Evolutionary conservation across 441 rosid genomes (phyloP), one percentile per base, ranked within the genome.

Genomic region (Erodium trifolium): DNA sequence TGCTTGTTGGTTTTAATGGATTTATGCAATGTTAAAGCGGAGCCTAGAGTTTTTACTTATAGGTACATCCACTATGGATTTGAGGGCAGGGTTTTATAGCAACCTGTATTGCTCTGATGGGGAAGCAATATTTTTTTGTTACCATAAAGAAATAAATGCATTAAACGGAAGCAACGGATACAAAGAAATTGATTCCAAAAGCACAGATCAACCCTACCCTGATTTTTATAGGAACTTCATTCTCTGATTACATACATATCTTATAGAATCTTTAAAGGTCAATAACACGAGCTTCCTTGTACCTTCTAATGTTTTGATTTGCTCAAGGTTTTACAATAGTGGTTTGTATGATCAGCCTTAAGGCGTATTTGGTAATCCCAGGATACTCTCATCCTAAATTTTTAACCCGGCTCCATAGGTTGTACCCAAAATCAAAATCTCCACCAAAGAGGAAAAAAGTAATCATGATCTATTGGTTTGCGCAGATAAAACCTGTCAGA

Each of bases 401-500:
- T 55, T 34, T 0, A 55, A 55, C 14, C 23, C 62, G 17, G 9
- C 23, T 14, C 18, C 18, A 59, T 5, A 59, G 31, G 18, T 59
- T 59, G 63, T 59, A 18, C 18, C 31, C 63, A 59, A 59, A 59
- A 59, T 59, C 31, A 18, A 19, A 7, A 6, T 27, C 17, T 59
- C 11, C 10, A 16, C 19, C 10, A 4, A 55, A 8, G 63, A 57
- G 27, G 29, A 17, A 18, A 57, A 57, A 57, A 18, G 11, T 12
- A 60, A 60, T 60, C 64, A 23, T 23, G 34, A 60, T 8, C 3
- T 16, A 3, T 59, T 75, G 75, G 71, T 70, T 73, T 75, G 12
- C 71, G 72, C 86, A 92, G 99, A 88, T 95, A 69, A 95, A 92
- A 74, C 98, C 98, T 23, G 98, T 80, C 37, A 92, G 99, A 81